Base-by-base conservation (phyloP, 495 filamentous ascomycete genomes). In the Xylaria longipes region DNA sequence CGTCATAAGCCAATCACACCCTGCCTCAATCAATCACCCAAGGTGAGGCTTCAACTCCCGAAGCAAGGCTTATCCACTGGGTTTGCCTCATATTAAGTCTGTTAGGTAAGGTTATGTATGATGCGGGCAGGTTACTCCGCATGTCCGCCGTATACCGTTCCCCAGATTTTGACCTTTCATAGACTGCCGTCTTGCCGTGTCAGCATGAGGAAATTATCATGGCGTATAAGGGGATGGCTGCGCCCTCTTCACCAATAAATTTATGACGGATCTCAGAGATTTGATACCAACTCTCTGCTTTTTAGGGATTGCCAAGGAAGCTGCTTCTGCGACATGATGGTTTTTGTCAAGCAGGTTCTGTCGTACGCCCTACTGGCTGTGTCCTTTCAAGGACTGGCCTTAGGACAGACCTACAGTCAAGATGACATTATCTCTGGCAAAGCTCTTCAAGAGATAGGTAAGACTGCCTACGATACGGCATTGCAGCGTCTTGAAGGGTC, bases 401-500 rank as follows among this genome's bases (percentile, higher is more conserved):
- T 72, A 48, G 72, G 72, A 63, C 62, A 48, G 65, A 74, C 75
- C 43, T 82, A 74, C 52, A 79, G 77, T 48, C 78, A 79, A 74
- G 76, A 67, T 29, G 78, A 82, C 33, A 80, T 84, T 70, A 76
- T 80, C 72, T 80, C 80, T 12, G 82, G 81, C 27, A 76, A 82
- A 60, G 82, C 78, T 17, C 69, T 84, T 37, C 73, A 74, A 22
- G 43, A 79, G 41, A 69, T 84, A 5, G 63, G 78, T 25, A 75
- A 80, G 66, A 77, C 75, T 5, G 82, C 82, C 29, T 77, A 77
- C 11, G 73, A 81, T 29, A 78, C 39, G 39, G 79, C 82, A 58
- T 72, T 82, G 72, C 76, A 79, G 29, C 78, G 80, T 4, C 73
- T 76, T 27, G 77, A 73, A 43, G 74, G 78, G 33, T 69, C 75